These are phyloP conservation scores for Piromyces sp. DNA, from an alignment of 192 early-diverging fungal genomes.

Conservation along the genomic window DNA sequence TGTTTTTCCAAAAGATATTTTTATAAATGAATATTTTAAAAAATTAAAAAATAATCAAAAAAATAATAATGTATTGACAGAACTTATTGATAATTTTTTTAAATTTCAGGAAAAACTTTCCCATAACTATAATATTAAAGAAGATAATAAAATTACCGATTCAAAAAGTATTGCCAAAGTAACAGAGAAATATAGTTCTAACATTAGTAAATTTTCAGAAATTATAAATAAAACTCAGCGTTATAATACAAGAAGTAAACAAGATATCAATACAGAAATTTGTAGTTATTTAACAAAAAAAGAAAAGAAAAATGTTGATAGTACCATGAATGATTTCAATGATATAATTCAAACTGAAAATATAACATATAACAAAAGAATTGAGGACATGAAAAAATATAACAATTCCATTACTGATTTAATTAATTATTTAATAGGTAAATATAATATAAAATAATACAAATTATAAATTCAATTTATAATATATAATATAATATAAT, in stretches of 20 bases:
- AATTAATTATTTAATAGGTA: too few relatives aligned
- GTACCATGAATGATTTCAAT: neutral
- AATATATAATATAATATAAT: too few relatives aligned
- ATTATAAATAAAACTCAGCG: neutral
- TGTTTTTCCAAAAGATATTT: neutral
- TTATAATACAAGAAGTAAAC: neutral
- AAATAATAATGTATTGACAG: neutral
- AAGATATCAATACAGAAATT: neutral
- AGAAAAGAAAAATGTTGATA: neutral
- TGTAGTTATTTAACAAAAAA: neutral
- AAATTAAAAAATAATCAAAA: neutral
- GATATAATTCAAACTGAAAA: too few relatives aligned
- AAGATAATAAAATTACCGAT: neutral
- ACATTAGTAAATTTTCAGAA: neutral
- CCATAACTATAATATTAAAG: neutral
- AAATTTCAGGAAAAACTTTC: neutral
- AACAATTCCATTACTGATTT: too few relatives aligned
- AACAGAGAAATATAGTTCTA: neutral
- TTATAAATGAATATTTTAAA: neutral
- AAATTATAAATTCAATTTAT: too few relatives aligned
- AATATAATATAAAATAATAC: too few relatives aligned
- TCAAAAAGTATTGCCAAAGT: neutral
- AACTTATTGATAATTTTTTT: neutral
- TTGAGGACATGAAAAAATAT: too few relatives aligned
- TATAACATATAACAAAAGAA: too few relatives aligned